These are phyloP conservation scores for Septoria linicola DNA, from an alignment of 2,329 filamentous ascomycete species.

Conservation along the genomic window DNA sequence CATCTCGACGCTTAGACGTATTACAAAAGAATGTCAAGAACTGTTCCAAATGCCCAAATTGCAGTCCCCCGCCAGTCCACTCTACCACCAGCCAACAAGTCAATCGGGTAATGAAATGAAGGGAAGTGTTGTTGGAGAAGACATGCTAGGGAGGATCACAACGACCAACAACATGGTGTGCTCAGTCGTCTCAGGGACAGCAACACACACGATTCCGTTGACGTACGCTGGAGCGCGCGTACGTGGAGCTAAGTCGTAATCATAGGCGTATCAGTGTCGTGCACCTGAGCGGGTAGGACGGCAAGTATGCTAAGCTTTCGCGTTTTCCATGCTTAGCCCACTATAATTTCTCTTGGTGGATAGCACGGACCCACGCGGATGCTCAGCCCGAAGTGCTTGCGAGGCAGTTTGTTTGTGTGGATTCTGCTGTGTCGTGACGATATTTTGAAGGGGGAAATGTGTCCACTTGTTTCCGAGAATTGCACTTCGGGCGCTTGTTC, in stretches of 20 bases:
- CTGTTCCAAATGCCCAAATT: background rate
- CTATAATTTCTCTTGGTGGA: slow-evolving; percentile 11
- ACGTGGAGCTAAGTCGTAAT: slow-evolving; percentile 18
- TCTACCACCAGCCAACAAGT: background rate
- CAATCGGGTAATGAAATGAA: background rate
- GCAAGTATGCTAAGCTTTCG: slow-evolving; percentile 12
- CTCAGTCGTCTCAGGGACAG: slow-evolving; percentile 1
- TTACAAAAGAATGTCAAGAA: background rate
- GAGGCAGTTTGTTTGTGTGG: slow-evolving; percentile 2
- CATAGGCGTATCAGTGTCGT: slow-evolving; percentile 6
- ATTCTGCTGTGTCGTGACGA: background rate
- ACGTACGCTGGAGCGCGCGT: slow-evolving; percentile 17
- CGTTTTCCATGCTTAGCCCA: slow-evolving; percentile 13
- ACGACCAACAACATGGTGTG: background rate
- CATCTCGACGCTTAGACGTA: slow-evolving; percentile 6
- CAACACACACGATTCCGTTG: slow-evolving; percentile 12
- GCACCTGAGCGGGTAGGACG: slow-evolving; percentile 5
- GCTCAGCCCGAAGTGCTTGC: slow-evolving; percentile 13
- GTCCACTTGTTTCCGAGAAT: too few species aligned
- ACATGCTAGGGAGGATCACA: slow-evolving; percentile 3
- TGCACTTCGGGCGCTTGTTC: too few species aligned
- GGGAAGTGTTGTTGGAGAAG: slow-evolving; percentile 1
- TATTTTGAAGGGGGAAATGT: too few species aligned
- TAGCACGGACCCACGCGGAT: background rate
- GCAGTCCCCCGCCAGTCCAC: too few species aligned